A percentile compares a stretch with the other conserved stretches of the same genome.
phyloP scores from a whole-genome alignment of 2,329 filamentous ascomycete species.

The Diaporthe sp. region DNA sequence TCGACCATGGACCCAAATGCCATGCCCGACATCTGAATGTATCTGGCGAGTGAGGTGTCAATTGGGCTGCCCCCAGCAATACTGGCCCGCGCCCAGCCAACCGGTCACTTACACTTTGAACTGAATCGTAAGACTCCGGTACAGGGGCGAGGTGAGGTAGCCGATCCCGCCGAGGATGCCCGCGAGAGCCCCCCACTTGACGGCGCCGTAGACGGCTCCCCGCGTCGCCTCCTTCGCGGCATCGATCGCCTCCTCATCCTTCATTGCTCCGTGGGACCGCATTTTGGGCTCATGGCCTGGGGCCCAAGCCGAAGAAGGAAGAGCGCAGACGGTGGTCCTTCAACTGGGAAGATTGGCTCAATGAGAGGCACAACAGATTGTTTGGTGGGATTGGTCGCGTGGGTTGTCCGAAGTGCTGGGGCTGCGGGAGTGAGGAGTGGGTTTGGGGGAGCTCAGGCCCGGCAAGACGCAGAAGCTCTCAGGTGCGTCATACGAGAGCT shows the following conservation, averaged over 20 bases:
- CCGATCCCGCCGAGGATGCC: constrained; percentile 71
- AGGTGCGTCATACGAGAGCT: constrained; percentile 20
- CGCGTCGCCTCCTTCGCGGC: constrained; percentile 78
- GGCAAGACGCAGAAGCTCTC: constrained; percentile 10
- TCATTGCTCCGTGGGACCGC: constrained; percentile 66
- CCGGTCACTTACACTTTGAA: constrained; percentile 76
- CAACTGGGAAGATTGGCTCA: neutral
- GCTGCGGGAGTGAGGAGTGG: neutral
- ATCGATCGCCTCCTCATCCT: constrained; percentile 73
- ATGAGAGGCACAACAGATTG: neutral
- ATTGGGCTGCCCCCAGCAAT: neutral
- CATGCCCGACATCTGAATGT: constrained; percentile 88
- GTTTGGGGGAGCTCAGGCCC: neutral
- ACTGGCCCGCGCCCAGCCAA: neutral
- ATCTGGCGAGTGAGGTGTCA: constrained; percentile 58
- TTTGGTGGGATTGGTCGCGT: constrained; percentile 7
- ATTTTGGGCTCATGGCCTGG: constrained; percentile 45
- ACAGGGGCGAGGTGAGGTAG: constrained; percentile 75
- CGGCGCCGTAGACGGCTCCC: constrained; percentile 74
- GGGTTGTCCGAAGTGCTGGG: neutral
- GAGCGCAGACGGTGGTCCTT: no score
- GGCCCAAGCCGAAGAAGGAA: neutral
- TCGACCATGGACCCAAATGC: constrained; percentile 82
- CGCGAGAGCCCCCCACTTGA: constrained; percentile 78
- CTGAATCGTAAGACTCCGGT: constrained; percentile 77